Base-by-base conservation (phyloP, 73 alveolate species). In the Stentor coeruleus region DNA sequence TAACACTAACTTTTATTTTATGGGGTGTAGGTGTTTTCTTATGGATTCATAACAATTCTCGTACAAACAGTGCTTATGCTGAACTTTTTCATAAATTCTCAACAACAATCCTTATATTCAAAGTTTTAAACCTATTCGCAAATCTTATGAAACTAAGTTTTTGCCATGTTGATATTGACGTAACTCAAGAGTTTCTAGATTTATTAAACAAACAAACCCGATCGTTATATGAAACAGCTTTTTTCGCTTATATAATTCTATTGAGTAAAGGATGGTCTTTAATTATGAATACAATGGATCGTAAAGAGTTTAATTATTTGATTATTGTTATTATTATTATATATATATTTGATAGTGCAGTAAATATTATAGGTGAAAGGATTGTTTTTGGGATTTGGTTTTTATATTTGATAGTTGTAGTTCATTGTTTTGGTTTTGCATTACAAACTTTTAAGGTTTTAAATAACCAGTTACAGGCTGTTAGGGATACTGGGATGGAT, bases 341-440 rank as follows among this genome's bases (percentile, higher is more conserved):
- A 1, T 66, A 66, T 33, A 66, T 66, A 37, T 11, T 66, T 20
- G 79, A 66, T 2, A 66, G 79, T 66, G 79, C 79, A 14, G 79
- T 31, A 26, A 66, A 66, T 66, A 66, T 66, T 11, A 66, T 66
- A 20, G 79, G 79, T 20, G 49, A 20, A 20, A 40, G n/a, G 11
- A 66, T 66, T 26, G 33, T 20, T 31, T 20, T 15, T 66, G 15
- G n/a, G 15, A 40, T 31, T 20, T 66, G 11, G 14, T 20, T 66
- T 20, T 11, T 66, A 26, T 66, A 66, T 66, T 33, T 66, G 14
- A 11, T 31, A 26, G 40, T 66, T 0, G 11, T 66, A 1, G 37
- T 66, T 33, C 79, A 66, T 66, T 14, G n/a, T 20, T 0, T 40
- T 28, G 0, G 20, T 28, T 66, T 20, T 31, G n/a, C 40, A 1